A percentile compares a stretch with the other conserved stretches of the same genome.
Conservation (phyloP, 129 eudicot genomes). For the Escallonia rubra region DNA sequence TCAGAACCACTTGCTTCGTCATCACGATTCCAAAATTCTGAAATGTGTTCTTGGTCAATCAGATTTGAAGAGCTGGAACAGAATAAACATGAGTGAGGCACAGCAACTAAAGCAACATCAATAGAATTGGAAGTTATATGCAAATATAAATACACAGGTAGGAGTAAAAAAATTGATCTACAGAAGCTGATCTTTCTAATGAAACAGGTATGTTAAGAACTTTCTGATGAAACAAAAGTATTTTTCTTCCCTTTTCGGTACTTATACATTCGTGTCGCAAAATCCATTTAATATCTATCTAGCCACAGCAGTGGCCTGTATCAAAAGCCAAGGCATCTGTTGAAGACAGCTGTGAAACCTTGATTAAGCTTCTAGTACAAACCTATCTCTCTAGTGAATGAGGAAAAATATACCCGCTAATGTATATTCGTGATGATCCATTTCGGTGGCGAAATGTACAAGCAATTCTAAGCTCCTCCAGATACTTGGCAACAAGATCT, state of each 20-base stretch:
- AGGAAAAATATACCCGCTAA: conserved; percentile 45
- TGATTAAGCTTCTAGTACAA: too few relatives aligned
- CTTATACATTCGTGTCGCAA: too few relatives aligned
- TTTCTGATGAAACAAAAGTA: background rate
- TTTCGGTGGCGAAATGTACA: conserved; percentile 40
- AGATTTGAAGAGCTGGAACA: conserved; percentile 51
- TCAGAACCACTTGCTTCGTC: conserved; percentile 63
- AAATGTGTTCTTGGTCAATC: conserved; percentile 35
- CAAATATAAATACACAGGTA: too few relatives aligned
- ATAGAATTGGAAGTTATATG: background rate
- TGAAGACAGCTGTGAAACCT: too few relatives aligned
- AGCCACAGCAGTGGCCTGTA: too few relatives aligned
- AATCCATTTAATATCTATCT: too few relatives aligned
- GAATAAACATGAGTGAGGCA: conserved; percentile 5
- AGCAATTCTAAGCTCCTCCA: conserved; percentile 64
- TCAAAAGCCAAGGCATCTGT: too few relatives aligned
- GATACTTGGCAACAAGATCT: conserved; percentile 43
- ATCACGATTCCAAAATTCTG: conserved; percentile 89
- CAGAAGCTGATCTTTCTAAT: too few relatives aligned
- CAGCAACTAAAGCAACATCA: background rate
- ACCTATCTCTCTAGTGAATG: background rate
- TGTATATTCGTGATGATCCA: conserved; percentile 53
- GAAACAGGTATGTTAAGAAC: background rate
- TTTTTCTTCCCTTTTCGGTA: too few relatives aligned
- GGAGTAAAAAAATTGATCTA: too few relatives aligned